A percentile compares a stretch with the other conserved stretches of the same genome.
phyloP scores from a whole-genome alignment of 306 rosid genomes.

The Hippophae tibetana region DNA sequence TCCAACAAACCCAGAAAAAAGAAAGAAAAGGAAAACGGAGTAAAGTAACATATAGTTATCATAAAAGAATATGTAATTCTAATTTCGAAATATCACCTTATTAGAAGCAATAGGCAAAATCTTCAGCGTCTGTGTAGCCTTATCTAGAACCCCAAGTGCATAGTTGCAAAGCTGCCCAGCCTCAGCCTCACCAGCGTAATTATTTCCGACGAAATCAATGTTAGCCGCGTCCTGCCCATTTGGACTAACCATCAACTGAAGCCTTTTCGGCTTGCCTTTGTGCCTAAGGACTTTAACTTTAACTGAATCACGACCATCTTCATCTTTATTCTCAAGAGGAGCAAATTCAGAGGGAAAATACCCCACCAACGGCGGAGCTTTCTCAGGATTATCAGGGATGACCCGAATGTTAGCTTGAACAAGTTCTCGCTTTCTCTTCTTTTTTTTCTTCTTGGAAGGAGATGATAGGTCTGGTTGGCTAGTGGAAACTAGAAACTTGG shows the following conservation, averaged over 20 bases:
- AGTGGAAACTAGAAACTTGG: constrained; percentile 11
- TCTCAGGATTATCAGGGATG: constrained; percentile 31
- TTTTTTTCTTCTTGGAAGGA: constrained; percentile 29
- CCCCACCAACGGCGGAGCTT: constrained; percentile 49
- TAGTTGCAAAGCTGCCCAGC: constrained; percentile 43
- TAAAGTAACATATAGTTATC: not conserved
- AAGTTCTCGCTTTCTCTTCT: constrained; percentile 19
- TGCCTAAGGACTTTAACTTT: constrained; percentile 34
- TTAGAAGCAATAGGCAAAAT: constrained; percentile 56
- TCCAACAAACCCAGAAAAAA: too few relatives aligned
- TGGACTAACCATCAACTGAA: constrained; percentile 68
- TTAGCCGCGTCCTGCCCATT: constrained; percentile 16
- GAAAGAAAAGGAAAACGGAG: not conserved
- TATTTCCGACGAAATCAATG: constrained; percentile 77
- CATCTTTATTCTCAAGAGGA: constrained; percentile 20
- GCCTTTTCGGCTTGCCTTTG: constrained; percentile 39
- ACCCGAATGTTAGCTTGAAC: constrained; percentile 41
- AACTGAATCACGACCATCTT: constrained; percentile 10
- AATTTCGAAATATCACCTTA: constrained; percentile 35
- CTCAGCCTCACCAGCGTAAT: constrained; percentile 60
- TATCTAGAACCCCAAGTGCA: constrained; percentile 75
- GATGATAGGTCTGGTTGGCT: constrained; percentile 5
- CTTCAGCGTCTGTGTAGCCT: constrained; percentile 47
- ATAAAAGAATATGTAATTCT: not conserved
- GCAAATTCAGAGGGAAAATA: constrained; percentile 79